A percentile compares a stretch with the other conserved stretches of the same genome.
Conservation (phyloP, 176 grass and related monocot species). For the Hsuehochloa calcarea region DNA sequence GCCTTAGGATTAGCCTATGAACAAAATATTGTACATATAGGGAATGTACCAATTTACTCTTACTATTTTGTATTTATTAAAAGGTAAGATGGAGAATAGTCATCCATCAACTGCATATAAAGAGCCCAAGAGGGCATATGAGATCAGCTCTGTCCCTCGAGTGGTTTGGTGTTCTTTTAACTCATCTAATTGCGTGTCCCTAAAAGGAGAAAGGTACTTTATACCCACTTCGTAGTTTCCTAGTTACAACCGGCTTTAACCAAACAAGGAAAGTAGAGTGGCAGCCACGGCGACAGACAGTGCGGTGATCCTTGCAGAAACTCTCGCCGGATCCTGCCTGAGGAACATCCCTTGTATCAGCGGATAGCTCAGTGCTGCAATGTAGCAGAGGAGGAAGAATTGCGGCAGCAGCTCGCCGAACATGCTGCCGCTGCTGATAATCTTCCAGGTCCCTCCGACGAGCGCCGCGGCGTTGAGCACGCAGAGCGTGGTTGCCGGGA, state of each 20-base stretch:
- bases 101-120: no score
- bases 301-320: constrained; percentile 4
- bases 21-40: no score
- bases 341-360: constrained; percentile 44
- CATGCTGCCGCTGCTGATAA: background rate
- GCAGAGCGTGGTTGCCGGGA: constrained; percentile 60
- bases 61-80: no score
- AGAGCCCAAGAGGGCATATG: no score
- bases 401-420: constrained; percentile 25
- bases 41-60: no score
- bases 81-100: no score
- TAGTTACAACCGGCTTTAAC: background rate
- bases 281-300: background rate
- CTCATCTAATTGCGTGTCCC: no score
- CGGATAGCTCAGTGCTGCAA: constrained; percentile 44
- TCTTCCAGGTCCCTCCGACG: constrained; percentile 33
- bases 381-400: constrained; percentile 43
- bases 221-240: no score
- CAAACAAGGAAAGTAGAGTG: constrained; percentile 5
- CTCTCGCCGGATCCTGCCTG: background rate
- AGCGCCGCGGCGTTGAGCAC: constrained; percentile 45
- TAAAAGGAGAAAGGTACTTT: no score
- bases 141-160: no score
- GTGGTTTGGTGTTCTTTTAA: no score
- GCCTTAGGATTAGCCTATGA: no score